A percentile compares a stretch with the other conserved stretches of the same genome.
phyloP scores from a whole-genome alignment of 495 filamentous ascomycete genomes.

The Daldinia grandis region DNA sequence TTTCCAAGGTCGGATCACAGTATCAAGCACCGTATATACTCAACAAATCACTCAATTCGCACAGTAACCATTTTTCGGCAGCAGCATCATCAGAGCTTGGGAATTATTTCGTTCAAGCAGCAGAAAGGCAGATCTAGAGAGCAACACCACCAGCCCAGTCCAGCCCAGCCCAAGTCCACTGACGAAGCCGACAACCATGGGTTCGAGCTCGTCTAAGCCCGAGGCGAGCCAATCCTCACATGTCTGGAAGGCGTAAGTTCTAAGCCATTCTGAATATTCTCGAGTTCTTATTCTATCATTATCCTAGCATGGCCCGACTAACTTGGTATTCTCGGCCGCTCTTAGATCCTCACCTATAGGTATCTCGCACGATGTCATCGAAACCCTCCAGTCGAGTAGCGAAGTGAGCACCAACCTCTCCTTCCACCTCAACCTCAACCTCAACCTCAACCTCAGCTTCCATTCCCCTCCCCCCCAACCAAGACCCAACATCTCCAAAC shows the following conservation, averaged over 20 bases:
- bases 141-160: slow-evolving; percentile 7
- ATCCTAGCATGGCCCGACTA: slow-evolving; percentile 1
- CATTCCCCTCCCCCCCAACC: background rate
- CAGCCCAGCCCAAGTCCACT: slow-evolving; percentile 5
- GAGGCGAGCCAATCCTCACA: slow-evolving; percentile 49
- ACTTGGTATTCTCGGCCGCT: slow-evolving; percentile 16
- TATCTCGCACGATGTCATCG: slow-evolving; percentile 84
- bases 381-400: slow-evolving; percentile 80
- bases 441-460: background rate
- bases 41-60: slow-evolving; percentile 18
- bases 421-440: background rate
- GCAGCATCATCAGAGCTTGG: slow-evolving; percentile 20
- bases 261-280: background rate
- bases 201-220: slow-evolving; percentile 60
- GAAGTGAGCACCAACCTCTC: slow-evolving; percentile 67
- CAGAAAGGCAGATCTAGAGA: slow-evolving; percentile 17
- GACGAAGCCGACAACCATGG: slow-evolving; percentile 51
- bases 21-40: slow-evolving; percentile 6
- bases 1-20: slow-evolving; percentile 6
- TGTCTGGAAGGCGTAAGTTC: slow-evolving; percentile 59
- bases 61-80: slow-evolving; percentile 33
- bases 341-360: slow-evolving; percentile 80
- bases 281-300: background rate
- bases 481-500: slow-evolving; percentile 7
- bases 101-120: slow-evolving; percentile 17